These are phyloP conservation scores for Lantana camara DNA, from an alignment of 257 asterid genomes.

Conservation along the genomic window DNA sequence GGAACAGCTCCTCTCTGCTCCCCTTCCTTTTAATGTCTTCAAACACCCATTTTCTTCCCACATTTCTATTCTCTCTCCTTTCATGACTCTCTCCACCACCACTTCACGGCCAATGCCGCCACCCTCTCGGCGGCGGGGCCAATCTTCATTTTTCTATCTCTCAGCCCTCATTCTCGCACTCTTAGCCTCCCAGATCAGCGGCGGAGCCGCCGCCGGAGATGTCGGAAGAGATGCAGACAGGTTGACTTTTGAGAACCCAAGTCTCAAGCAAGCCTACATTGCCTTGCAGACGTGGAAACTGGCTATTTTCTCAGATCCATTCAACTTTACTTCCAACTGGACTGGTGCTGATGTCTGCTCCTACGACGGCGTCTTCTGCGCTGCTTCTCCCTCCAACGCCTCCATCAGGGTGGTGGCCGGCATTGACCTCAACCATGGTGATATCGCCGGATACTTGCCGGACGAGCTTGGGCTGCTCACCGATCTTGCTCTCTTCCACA, in stretches of 20 bases:
- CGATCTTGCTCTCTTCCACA: slow-evolving; percentile 55
- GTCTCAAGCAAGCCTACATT: slow-evolving; percentile 53
- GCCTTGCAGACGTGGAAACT: slow-evolving; percentile 57
- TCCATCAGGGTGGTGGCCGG: slow-evolving; percentile 50
- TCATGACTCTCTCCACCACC: slow-evolving; percentile 35
- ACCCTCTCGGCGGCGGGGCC: slow-evolving; percentile 33
- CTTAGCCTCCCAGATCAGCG: slow-evolving; percentile 26
- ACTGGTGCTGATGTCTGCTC: slow-evolving; percentile 46
- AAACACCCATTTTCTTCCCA: slow-evolving; percentile 19
- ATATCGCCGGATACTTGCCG: slow-evolving; percentile 55
- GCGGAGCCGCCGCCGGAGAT: slow-evolving; percentile 26
- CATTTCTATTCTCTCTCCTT: slow-evolving; percentile 6
- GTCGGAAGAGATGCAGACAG: slow-evolving; percentile 18
- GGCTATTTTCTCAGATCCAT: slow-evolving; percentile 57
- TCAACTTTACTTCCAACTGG: slow-evolving; percentile 53
- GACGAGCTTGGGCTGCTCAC: slow-evolving; percentile 52
- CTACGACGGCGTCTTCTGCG: slow-evolving; percentile 57
- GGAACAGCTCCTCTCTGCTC: slow-evolving; percentile 26
- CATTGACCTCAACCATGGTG: slow-evolving; percentile 56
- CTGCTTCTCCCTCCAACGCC: slow-evolving; percentile 32
- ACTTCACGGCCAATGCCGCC: slow-evolving; percentile 30
- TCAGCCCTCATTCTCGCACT: slow-evolving; percentile 25
- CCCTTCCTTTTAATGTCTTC: slow-evolving; percentile 39
- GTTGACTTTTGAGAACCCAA: slow-evolving; percentile 45
- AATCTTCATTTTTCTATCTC: slow-evolving; percentile 13